Evolutionary conservation across 2,329 filamentous ascomycete genomes (phyloP).

Genomic region (Sporothrix brunneoviolacea): DNA sequence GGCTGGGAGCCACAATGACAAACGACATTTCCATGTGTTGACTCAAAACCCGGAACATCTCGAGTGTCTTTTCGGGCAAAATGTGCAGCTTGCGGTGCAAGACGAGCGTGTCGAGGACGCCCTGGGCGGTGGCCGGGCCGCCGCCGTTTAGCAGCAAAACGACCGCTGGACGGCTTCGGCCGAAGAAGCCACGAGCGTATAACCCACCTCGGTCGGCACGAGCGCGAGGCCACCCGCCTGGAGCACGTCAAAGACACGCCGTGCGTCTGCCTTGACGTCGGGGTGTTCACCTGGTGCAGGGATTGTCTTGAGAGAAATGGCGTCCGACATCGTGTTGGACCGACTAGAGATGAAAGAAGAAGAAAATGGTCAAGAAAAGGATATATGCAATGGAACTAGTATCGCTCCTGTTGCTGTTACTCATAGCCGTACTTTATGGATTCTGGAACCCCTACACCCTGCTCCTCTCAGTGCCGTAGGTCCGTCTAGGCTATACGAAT

Average conservation of each 20-base stretch:
- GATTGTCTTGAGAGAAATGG: background rate
- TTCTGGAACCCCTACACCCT: too few species aligned
- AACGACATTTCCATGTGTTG: constrained; percentile 18
- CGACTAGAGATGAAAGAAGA: too few species aligned
- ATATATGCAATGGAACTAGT: too few species aligned
- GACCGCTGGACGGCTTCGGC: constrained; percentile 16
- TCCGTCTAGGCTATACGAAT: too few species aligned
- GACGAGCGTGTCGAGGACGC: constrained; percentile 20
- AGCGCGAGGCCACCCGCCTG: constrained; percentile 20
- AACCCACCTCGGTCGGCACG: constrained; percentile 23
- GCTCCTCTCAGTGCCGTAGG: too few species aligned
- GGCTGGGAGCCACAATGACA: constrained; percentile 15
- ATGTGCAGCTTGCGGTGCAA: constrained; percentile 20
- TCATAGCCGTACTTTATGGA: too few species aligned
- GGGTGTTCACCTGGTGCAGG: background rate
- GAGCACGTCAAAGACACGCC: constrained; percentile 14
- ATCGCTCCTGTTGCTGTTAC: too few species aligned
- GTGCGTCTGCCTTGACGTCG: constrained; percentile 11
- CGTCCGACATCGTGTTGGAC: background rate
- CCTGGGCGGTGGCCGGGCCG: constrained; percentile 18
- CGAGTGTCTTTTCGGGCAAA: constrained; percentile 10
- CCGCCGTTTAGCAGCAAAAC: constrained; percentile 22
- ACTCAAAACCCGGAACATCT: constrained; percentile 17
- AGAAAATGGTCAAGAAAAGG: too few species aligned
- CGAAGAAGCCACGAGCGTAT: constrained; percentile 19